A percentile compares a stretch with the other conserved stretches of the same genome.
phyloP scores from a whole-genome alignment of 2,329 filamentous ascomycete species.

The Microdochium trichocladiopsis region DNA sequence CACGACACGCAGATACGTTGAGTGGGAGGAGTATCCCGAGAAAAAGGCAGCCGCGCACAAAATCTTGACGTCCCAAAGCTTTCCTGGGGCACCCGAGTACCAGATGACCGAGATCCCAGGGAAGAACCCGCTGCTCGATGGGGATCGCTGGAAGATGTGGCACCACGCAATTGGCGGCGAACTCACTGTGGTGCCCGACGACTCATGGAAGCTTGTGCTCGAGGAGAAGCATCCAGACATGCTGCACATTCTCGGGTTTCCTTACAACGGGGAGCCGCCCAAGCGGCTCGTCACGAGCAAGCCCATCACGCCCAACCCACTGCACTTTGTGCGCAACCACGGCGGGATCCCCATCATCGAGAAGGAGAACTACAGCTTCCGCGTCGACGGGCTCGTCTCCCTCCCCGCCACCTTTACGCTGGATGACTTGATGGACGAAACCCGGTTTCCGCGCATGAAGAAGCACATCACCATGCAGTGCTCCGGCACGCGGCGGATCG shows the following conservation, averaged over 20 bases:
- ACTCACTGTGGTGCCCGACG: slow-evolving; percentile 41
- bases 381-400: slow-evolving; percentile 54
- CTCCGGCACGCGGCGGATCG: slow-evolving; percentile 60
- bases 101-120: slow-evolving; percentile 46
- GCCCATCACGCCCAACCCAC: slow-evolving; percentile 48
- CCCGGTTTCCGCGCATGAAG: slow-evolving; percentile 49
- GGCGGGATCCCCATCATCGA: slow-evolving; percentile 64
- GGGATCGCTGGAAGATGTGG: slow-evolving; percentile 51
- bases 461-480: slow-evolving; percentile 60
- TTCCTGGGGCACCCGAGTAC: slow-evolving; percentile 46
- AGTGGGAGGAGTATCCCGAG: slow-evolving; percentile 64
- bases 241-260: slow-evolving; percentile 55
- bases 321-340: slow-evolving; percentile 64
- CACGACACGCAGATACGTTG: slow-evolving; percentile 52
- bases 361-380: slow-evolving; percentile 41
- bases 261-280: slow-evolving; percentile 57
- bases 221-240: slow-evolving; percentile 53
- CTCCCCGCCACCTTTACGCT: slow-evolving; percentile 49
- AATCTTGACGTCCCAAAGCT: slow-evolving; percentile 43
- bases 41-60: slow-evolving; percentile 55
- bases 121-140: slow-evolving; percentile 50
- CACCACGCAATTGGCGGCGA: slow-evolving; percentile 44
- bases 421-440: slow-evolving; percentile 53
- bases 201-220: slow-evolving; percentile 48
- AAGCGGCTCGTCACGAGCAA: slow-evolving; percentile 47